Conservation (phyloP, 768 basidiomycete genomes). For the Rhizopogon vinicolor region DNA sequence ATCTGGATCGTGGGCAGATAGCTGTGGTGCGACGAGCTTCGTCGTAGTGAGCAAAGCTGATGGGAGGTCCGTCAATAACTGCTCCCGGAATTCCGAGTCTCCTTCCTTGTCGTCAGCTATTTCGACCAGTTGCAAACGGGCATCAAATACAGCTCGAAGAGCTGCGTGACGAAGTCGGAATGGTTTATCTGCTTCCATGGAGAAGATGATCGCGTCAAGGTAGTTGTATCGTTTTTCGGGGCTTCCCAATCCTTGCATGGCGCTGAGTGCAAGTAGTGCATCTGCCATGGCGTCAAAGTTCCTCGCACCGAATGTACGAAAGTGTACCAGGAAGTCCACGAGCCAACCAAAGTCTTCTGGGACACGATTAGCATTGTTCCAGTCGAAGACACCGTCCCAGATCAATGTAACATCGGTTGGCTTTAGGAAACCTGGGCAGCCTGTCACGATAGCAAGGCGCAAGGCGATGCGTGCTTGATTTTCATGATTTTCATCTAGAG, state of each 20-base stretch:
- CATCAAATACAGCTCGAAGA: conserved; percentile 2
- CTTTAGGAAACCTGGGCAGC: background rate
- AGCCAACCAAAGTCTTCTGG: background rate
- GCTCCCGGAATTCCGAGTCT: background rate
- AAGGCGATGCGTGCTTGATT: background rate
- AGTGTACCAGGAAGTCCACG: conserved; percentile 3
- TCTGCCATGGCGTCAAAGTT: conserved; percentile 2
- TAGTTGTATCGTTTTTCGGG: background rate
- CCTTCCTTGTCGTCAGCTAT: background rate
- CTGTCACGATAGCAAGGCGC: conserved; percentile 2
- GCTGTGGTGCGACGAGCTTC: background rate
- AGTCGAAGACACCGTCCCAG: background rate
- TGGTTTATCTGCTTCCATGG: conserved; percentile 1
- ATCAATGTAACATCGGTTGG: background rate
- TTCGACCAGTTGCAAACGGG: background rate
- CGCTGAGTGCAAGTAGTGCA: conserved; percentile 4
- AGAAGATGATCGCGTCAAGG: background rate
- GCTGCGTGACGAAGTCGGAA: conserved; percentile 1
- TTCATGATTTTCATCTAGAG: background rate
- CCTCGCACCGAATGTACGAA: background rate
- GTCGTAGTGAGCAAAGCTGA: background rate
- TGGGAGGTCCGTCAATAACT: background rate
- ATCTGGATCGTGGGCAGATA: background rate
- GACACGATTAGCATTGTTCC: background rate
- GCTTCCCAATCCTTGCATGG: background rate